Evolutionary conservation across 2,329 filamentous ascomycete species (phyloP), one percentile per base, ranked within the genome.

Genomic region (Diplodia intermedia): DNA sequence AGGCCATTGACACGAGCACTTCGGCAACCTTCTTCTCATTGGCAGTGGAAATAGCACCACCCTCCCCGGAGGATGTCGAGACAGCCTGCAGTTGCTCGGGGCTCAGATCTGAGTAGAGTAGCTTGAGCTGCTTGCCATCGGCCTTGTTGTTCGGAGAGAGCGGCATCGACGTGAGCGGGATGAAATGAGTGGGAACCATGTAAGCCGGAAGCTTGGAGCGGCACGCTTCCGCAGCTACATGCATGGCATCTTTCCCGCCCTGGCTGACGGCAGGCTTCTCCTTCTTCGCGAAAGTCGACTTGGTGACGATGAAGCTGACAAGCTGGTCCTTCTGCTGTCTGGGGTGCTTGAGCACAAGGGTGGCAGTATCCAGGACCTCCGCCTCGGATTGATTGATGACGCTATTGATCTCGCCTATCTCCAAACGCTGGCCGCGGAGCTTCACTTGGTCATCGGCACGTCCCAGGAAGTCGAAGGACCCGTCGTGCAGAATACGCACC

Each of bases 381-480:
- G 77, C 70, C 0, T 87, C 83, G 0, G 86, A 86, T 23, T 86
- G 82, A 56, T 88, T 89, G 72, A 97, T 92, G 9, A 91, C 87
- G 60, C 94, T 89, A 72, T 97, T 95, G 77, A 97, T 97, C 80
- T 98, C 94, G 0, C 90, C 91, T 69, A 97, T 90, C 74, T 98
- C 94, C 0, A 98, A 85, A 15, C 94, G 86, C 76, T 97, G 94
- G 0, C 94, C 94, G 12, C 94, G 88, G 3, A 97, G 85, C 77
- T 98, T 98, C 70, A 97, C 90, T 78, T 98, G 94, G 67, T 97
- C 93, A 75, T 98, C 94, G 6, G 90, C 91, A 15, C 94, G 88
- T 2, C 94, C 94, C 2, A 96, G 83, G 75, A 97, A 97, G 67
- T 94, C 91, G 71, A 97, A 94, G 53, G 90, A 92, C 0, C 88